A percentile compares a stretch with the other conserved stretches of the same genome.
phyloP scores from a whole-genome alignment of 768 basidiomycete species.

The Suillus plorans region DNA sequence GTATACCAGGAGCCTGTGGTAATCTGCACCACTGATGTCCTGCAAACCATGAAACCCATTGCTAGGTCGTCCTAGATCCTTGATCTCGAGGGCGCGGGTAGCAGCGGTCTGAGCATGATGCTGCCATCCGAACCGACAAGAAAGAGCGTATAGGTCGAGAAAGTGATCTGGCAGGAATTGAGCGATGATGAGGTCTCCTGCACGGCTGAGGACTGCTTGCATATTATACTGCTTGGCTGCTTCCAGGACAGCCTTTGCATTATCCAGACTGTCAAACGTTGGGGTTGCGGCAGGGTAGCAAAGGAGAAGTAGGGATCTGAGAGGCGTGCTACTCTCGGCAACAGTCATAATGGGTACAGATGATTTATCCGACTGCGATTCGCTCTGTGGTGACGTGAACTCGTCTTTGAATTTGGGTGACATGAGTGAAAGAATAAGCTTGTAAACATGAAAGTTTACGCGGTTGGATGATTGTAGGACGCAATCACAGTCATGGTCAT shows the following conservation, averaged over 20 bases:
- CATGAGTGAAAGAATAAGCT: conserved; percentile 34
- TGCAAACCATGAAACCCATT: conserved; percentile 38
- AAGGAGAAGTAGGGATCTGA: conserved; percentile 37
- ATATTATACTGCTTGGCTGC: conserved; percentile 27
- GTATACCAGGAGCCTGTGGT: conserved; percentile 42
- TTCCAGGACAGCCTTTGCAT: conserved; percentile 13
- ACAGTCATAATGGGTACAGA: conserved; percentile 37
- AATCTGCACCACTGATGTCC: conserved; percentile 40
- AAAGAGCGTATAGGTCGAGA: conserved; percentile 29
- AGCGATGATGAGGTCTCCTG: conserved; percentile 14
- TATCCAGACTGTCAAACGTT: conserved; percentile 10
- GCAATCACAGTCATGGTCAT: conserved; percentile 33
- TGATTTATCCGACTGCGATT: conserved; percentile 10
- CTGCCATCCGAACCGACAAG: conserved; percentile 20
- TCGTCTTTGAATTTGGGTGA: conserved; percentile 37
- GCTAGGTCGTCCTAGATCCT: conserved; percentile 4
- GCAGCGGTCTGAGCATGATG: conserved; percentile 24
- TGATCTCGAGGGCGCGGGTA: conserved; percentile 16
- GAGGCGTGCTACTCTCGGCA: conserved; percentile 37
- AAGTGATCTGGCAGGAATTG: conserved; percentile 15
- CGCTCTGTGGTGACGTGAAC: conserved; percentile 14
- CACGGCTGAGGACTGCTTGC: conserved; percentile 17
- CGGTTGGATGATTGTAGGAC: conserved; percentile 35
- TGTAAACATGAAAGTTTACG: conserved; percentile 37
- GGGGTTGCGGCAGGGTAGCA: conserved; percentile 34